Percentiles rank a stretch among this genome's conserved stretches.
These are phyloP conservation scores for Metschnikowia noctiluminum DNA, from an alignment of 805 yeast genomes.

Conservation along the genomic window DNA sequence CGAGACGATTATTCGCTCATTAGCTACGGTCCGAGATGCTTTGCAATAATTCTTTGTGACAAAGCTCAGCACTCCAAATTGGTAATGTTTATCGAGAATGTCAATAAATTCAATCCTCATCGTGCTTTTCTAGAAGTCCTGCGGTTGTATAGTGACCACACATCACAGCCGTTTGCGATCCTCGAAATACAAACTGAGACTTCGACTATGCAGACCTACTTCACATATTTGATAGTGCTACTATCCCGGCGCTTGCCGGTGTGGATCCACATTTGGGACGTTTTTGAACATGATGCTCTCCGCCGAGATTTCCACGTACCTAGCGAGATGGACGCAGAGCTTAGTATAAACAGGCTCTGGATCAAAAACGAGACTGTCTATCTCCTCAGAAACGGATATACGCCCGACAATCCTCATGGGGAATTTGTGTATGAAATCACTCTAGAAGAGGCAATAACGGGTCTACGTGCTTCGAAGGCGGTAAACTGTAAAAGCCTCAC, in stretches of 20 bases:
- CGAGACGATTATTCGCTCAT: constrained; percentile 11
- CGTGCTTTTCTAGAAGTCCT: constrained; percentile 3
- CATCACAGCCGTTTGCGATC: background rate
- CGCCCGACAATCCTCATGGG: constrained; percentile 13
- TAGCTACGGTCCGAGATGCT: constrained; percentile 5
- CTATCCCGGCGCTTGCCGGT: constrained; percentile 1
- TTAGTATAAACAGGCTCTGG: constrained; percentile 13
- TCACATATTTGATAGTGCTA: constrained; percentile 10
- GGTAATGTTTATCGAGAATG: background rate
- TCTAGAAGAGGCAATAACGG: constrained; percentile 6
- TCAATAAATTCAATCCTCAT: constrained; percentile 13
- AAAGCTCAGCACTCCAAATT: background rate
- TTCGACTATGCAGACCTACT: constrained; percentile 9
- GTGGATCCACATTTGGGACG: constrained; percentile 16
- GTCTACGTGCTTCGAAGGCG: background rate
- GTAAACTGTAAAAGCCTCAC: background rate
- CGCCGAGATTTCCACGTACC: constrained; percentile 16
- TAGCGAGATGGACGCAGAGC: constrained; percentile 10
- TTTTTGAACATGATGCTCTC: constrained; percentile 14
- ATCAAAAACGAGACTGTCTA: constrained; percentile 1
- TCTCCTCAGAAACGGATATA: constrained; percentile 5
- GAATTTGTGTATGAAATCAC: constrained; percentile 11
- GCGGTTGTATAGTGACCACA: background rate
- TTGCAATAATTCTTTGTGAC: constrained; percentile 9
- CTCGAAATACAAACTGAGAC: constrained; percentile 10